These are phyloP conservation scores for Raphanus hybrid DNA, from an alignment of 441 rosid genomes.

Conservation along the genomic window DNA sequence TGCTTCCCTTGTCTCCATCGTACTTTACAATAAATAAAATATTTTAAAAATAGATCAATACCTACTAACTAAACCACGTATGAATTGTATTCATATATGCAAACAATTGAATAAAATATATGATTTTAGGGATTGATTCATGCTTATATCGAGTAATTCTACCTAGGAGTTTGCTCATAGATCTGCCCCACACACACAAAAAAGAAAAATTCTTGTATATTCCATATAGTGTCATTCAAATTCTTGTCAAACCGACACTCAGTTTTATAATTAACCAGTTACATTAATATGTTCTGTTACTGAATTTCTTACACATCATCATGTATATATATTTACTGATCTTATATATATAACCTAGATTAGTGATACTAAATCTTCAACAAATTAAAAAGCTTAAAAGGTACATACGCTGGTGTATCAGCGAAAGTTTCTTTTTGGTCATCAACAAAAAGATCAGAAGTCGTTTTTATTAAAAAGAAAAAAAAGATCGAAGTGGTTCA, in stretches of 20 bases:
- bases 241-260: slow-evolving; percentile 12
- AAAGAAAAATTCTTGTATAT: neutral
- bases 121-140: slow-evolving; percentile 24
- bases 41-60: neutral
- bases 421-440: slow-evolving; percentile 1
- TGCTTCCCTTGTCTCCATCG: slow-evolving; percentile 41
- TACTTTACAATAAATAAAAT: slow-evolving; percentile 34
- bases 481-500: slow-evolving; percentile 14
- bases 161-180: slow-evolving; percentile 17
- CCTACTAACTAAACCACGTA: neutral
- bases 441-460: slow-evolving; percentile 20
- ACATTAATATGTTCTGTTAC: slow-evolving; percentile 3
- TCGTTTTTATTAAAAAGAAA: no score
- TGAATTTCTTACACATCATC: neutral
- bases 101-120: slow-evolving; percentile 22
- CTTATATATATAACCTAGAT: neutral
- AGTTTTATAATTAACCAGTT: neutral
- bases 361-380: slow-evolving; percentile 9
- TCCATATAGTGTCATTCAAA: neutral
- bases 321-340: neutral
- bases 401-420: slow-evolving; percentile 10
- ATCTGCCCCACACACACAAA: slow-evolving; percentile 13
- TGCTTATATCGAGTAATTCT: slow-evolving; percentile 35
- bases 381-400: slow-evolving; percentile 9
- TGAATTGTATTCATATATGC: slow-evolving; percentile 17